Base-by-base conservation (phyloP, 352 stramenopile species). In the Phytophthora chlamydospora region DNA sequence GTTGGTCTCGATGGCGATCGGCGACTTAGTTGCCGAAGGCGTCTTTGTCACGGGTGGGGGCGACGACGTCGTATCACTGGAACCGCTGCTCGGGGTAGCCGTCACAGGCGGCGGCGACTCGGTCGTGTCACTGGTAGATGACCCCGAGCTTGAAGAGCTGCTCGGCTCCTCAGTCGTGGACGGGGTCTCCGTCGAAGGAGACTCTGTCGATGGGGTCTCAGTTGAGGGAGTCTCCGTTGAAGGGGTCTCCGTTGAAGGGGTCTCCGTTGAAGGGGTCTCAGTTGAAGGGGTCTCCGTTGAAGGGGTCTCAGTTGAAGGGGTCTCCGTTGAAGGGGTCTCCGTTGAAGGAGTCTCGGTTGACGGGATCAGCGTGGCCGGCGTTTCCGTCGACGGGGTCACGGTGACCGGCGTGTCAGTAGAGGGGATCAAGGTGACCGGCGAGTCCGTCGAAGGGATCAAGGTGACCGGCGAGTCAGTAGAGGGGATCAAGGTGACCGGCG, bases 1-100 rank as follows among this genome's bases (percentile, higher is more conserved):
- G 44, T 83, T 83, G 14, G 71, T 80, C 50, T 83, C 74, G 34
- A 83, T 76, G 1, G 73, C 67, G 38, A 83, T 72, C 7, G 69
- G 73, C 11, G 70, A 64, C 39, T 74, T 69, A 0, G 66, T 78
- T 24, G 53, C 44, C 21, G 54, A 34, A 17, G 58, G 63, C 11
- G 54, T 58, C 9, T 71, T 48, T 11, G 54, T 68, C 6, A 54
- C 67, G 4, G 58, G 61, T 12, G 59, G 36, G 13, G 65, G 64
- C 8, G 71, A 63, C 16, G 57, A 63, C 1, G 49, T 55, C 24
- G 58, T 58, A 17, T 56, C 39, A 14, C 32, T 40, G 21, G 29
- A 42, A 2, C 42, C 48, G 0, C 44, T 51, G 27, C 34, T 50
- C 12, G 69, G 56, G 6, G 48, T 47, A 9, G 55, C 54, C 0